Evolutionary conservation across 257 asterid genomes (phyloP).

Genomic region (Coffea eugenioides): DNA sequence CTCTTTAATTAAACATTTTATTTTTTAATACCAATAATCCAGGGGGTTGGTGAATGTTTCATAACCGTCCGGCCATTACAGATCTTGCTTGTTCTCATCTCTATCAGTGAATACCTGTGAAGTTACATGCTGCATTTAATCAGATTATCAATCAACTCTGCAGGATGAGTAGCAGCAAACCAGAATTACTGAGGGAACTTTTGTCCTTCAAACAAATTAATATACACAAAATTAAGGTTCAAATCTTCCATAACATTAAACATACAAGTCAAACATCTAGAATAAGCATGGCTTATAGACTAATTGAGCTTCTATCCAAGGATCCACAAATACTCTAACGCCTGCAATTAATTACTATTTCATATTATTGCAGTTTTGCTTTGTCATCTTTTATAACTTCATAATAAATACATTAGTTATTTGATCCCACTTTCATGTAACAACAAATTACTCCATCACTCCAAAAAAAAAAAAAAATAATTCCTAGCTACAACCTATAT

Average conservation of each 20-base stretch:
- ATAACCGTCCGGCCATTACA: background rate
- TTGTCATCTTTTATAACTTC: background rate
- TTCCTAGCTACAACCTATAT: background rate
- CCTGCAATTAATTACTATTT: slow-evolving; percentile 5
- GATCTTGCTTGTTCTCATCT: background rate
- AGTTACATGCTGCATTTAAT: background rate
- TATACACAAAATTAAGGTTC: background rate
- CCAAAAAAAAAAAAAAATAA: background rate
- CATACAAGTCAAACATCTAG: background rate
- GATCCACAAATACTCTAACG: background rate
- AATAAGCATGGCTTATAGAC: background rate
- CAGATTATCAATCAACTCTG: background rate
- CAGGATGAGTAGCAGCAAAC: background rate
- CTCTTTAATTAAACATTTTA: background rate
- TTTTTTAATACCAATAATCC: background rate
- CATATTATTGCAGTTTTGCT: slow-evolving; percentile 10
- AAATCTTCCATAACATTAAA: background rate
- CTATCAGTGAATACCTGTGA: background rate
- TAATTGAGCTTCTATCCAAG: background rate
- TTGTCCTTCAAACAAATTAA: background rate
- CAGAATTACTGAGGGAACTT: background rate
- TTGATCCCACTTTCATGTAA: background rate
- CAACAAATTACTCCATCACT: background rate
- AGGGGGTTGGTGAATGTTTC: background rate
- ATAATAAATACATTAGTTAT: slow-evolving; percentile 15